These are phyloP conservation scores for Phytophthora vignae DNA, from an alignment of 352 stramenopile species.

Conservation along the genomic window DNA sequence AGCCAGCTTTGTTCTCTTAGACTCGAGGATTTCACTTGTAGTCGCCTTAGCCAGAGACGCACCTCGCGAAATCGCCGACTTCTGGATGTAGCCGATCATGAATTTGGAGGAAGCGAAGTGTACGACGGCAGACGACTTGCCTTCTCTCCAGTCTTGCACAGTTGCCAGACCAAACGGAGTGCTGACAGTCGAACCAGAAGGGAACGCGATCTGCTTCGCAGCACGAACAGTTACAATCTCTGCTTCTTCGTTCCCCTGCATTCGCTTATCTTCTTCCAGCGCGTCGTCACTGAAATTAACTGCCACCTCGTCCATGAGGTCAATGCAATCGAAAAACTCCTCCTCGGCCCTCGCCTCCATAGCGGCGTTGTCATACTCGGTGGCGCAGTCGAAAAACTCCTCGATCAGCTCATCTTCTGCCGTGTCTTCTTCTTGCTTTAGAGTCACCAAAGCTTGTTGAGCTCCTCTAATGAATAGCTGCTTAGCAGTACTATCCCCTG, in stretches of 20 bases:
- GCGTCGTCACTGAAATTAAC: constrained; percentile 45
- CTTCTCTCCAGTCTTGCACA: constrained; percentile 59
- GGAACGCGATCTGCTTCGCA: constrained; percentile 42
- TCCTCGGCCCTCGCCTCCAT: constrained; percentile 82
- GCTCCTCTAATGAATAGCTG: constrained; percentile 25
- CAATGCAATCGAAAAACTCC: constrained; percentile 87
- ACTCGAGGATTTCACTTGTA: constrained; percentile 54
- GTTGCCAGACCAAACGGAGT: constrained; percentile 77
- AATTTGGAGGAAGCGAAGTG: constrained; percentile 43
- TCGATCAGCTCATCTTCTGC: constrained; percentile 73
- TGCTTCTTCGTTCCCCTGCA: constrained; percentile 16
- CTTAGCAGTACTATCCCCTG: constrained; percentile 15
- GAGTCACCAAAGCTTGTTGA: constrained; percentile 40
- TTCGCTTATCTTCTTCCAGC: constrained; percentile 25
- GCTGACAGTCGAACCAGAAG: constrained; percentile 58
- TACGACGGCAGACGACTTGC: constrained; percentile 48
- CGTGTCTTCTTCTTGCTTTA: constrained; percentile 42
- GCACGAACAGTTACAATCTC: constrained; percentile 5
- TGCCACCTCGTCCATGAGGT: constrained; percentile 67
- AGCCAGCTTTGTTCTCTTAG: constrained; percentile 60
- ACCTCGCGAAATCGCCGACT: constrained; percentile 60
- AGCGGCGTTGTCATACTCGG: constrained; percentile 59
- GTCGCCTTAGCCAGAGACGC: constrained; percentile 55
- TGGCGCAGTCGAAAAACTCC: constrained; percentile 85
- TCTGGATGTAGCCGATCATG: constrained; percentile 77